These are phyloP conservation scores for Tritrichomonas foetus DNA, from an alignment of 208 protist genomes.

Conservation along the genomic window DNA sequence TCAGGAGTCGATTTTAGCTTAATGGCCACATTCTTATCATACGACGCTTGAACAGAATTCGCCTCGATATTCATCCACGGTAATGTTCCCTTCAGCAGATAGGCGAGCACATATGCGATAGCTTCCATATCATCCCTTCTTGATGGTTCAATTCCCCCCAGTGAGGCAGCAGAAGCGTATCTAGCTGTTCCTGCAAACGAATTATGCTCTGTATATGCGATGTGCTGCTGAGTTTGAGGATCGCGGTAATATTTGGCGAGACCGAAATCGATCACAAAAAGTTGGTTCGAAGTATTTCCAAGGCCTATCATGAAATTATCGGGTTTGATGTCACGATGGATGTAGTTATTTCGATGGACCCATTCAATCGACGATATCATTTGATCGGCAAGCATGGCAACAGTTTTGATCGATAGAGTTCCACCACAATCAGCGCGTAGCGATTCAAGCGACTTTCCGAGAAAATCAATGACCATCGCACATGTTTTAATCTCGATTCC, in stretches of 20 bases:
- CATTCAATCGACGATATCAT: slow-evolving; percentile 63
- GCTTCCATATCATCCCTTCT: slow-evolving; percentile 70
- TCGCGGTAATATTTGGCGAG: slow-evolving; percentile 98
- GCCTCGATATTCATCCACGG: slow-evolving; percentile 88
- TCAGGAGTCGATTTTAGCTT: slow-evolving; percentile 76
- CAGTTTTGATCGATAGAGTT: slow-evolving; percentile 91
- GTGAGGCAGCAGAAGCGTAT: slow-evolving; percentile 96
- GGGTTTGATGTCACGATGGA: slow-evolving; percentile 16
- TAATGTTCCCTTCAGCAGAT: slow-evolving; percentile 90
- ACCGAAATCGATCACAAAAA: slow-evolving; percentile 59
- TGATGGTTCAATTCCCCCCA: slow-evolving; percentile 88
- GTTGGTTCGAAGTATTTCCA: slow-evolving; percentile 58
- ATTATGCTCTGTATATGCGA: slow-evolving; percentile 96
- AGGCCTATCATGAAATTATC: slow-evolving; percentile 13
- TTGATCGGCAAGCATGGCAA: slow-evolving; percentile 91
- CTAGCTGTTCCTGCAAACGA: slow-evolving; percentile 94
- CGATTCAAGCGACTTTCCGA: slow-evolving; percentile 92
- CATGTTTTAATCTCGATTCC: slow-evolving; percentile 89
- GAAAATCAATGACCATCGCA: slow-evolving; percentile 94
- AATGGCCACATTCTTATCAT: neutral
- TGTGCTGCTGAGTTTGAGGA: slow-evolving; percentile 89
- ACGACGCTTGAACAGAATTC: neutral
- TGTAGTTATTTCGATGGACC: neutral
- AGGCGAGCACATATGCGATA: slow-evolving; percentile 95
- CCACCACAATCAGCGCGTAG: slow-evolving; percentile 83